Evolutionary conservation across 495 filamentous ascomycete genomes (phyloP), one percentile per base, ranked within the genome.

Genomic region (Podospora tetraspora): DNA sequence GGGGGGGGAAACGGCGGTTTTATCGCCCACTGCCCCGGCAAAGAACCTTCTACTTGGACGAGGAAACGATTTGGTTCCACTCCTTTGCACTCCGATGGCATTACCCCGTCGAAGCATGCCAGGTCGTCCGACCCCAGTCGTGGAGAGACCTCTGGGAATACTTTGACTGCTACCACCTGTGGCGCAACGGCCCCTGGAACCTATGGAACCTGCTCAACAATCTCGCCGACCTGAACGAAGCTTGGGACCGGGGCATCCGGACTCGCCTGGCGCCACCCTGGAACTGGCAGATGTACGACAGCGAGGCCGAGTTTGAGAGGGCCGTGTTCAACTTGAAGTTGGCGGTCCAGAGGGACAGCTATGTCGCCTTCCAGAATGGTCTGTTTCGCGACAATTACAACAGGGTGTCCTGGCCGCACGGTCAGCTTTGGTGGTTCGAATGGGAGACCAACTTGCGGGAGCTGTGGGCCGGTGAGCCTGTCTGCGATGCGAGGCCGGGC

Each of bases 151-250:
- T 88, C 16, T 80, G 84, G 67, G 61, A 80, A n/a, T 87, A 83
- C 62, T 88, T 84, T 66, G 86, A 88, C 69, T 71, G 75, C 3
- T 66, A 76, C 57, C 86, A 88, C 63, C 80, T 87, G 27, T 83
- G 80, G 62, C 16, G 75, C 29, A 66, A 81, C 19, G 80, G 83
- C 6, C 74, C 79, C 0, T 67, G 68, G 23, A 88, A 88, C 66
- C 77, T 87, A 32, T 79, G 66, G 69, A 68, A 68, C 3, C 77
- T 83, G 8, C 65, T 83, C 22, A 57, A 72, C 11, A 69, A 68
- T 3, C 52, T 82, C 21, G 57, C 63, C 52, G 71, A 73, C 16
- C 71, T 81, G 72, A 81, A 81, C 43, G 32, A 74, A 16, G 63
- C 61, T 19, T 30, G 37, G 10, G 58, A 61, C 12, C 61, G 27